Conservation (phyloP, 2,329 filamentous ascomycete genomes). For the Pseudogymnoascus sp. region DNA sequence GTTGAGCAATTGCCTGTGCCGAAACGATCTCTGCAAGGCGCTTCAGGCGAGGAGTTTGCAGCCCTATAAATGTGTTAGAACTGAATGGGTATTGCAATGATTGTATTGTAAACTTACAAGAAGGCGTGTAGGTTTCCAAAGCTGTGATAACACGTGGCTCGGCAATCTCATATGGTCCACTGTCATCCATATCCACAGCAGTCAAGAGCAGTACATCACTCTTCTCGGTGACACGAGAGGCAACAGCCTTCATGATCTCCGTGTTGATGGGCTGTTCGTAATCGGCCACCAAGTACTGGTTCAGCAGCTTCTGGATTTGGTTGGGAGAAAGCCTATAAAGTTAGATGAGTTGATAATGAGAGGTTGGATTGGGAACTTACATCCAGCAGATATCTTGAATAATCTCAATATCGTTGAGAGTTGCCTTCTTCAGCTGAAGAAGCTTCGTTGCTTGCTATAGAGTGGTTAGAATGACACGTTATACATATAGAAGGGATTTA, state of each 20-base stretch:
- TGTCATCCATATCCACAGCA: slow-evolving; percentile 98
- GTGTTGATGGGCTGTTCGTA: slow-evolving; percentile 99
- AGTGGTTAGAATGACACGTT: slow-evolving; percentile 25
- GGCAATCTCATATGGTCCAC: slow-evolving; percentile 95
- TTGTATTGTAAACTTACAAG: slow-evolving; percentile 57
- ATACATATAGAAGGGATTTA: slow-evolving; percentile 12
- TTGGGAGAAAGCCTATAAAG: slow-evolving; percentile 78
- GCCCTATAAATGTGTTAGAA: slow-evolving; percentile 51
- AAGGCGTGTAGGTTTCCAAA: slow-evolving; percentile 94
- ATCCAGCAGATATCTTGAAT: slow-evolving; percentile 99
- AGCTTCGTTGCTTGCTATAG: slow-evolving; percentile 90
- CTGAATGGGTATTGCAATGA: neutral
- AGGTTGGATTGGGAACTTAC: slow-evolving; percentile 47
- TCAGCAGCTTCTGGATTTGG: slow-evolving; percentile 97
- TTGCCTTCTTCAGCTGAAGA: slow-evolving; percentile 96
- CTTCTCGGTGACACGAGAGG: slow-evolving; percentile 95
- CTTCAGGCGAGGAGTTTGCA: slow-evolving; percentile 92
- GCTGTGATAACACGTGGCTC: slow-evolving; percentile 94
- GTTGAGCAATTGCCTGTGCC: slow-evolving; percentile 90
- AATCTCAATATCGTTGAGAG: slow-evolving; percentile 97
- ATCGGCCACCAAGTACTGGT: slow-evolving; percentile 96
- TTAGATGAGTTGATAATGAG: neutral
- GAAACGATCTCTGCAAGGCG: slow-evolving; percentile 97
- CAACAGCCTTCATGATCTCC: slow-evolving; percentile 99
- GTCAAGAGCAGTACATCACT: slow-evolving; percentile 89